phyloP scores from a whole-genome alignment of 2,329 filamentous ascomycete species.

The Phialemonium atrogriseum region DNA sequence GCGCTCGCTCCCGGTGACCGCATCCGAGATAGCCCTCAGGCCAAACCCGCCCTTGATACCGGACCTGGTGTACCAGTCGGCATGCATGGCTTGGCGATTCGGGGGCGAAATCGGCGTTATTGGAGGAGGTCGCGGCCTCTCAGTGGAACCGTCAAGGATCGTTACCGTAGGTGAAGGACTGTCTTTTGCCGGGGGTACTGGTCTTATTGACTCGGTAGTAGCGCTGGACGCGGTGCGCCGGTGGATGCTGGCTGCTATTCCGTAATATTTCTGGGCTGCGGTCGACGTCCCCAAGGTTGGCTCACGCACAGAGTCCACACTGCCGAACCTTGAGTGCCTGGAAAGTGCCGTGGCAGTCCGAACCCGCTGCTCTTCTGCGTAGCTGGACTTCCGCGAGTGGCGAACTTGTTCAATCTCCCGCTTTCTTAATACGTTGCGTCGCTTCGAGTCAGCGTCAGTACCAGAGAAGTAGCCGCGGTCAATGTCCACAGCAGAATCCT shows the following conservation, averaged over 20 bases:
- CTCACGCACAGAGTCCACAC: conserved; percentile 66
- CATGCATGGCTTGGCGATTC: conserved; percentile 34
- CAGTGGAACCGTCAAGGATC: conserved; percentile 39
- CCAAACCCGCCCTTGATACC: conserved; percentile 50
- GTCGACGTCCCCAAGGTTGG: conserved; percentile 48
- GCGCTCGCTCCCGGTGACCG: conserved; percentile 45
- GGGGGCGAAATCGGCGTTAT: conserved; percentile 34
- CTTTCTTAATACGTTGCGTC: conserved; percentile 74
- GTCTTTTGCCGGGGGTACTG: conserved; percentile 45
- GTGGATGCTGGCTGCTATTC: conserved; percentile 40
- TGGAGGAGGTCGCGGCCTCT: conserved; percentile 26
- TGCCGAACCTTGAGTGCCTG: conserved; percentile 70
- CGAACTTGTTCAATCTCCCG: conserved; percentile 41
- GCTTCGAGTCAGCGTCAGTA: conserved; percentile 69
- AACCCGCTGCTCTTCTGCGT: conserved; percentile 64
- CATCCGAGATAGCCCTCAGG: conserved; percentile 80
- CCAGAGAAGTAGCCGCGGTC: conserved; percentile 94
- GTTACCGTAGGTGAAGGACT: conserved; percentile 48
- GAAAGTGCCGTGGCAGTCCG: conserved; percentile 58
- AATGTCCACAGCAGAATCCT: conserved; percentile 50
- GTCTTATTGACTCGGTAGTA: conserved; percentile 46
- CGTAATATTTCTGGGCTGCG: conserved; percentile 65
- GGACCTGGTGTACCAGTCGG: conserved; percentile 50
- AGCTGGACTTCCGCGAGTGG: conserved; percentile 67
- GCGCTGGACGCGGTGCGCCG: conserved; percentile 54